A percentile compares a stretch with the other conserved stretches of the same genome.
These are phyloP conservation scores for Phytophthora hybrid DNA, from an alignment of 352 stramenopile genomes.

Conservation along the genomic window DNA sequence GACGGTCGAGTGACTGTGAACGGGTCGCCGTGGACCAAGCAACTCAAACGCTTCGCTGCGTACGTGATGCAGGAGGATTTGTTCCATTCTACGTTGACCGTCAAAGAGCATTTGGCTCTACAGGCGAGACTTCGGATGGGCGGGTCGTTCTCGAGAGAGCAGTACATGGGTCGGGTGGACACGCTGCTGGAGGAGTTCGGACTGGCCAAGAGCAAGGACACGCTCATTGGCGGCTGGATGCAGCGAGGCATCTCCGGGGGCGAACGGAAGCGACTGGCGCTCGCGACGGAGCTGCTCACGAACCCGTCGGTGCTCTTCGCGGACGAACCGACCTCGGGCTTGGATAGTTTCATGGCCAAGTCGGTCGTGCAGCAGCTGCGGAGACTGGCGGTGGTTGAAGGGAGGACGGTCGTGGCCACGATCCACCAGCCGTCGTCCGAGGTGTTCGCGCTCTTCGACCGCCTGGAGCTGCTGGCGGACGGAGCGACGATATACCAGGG, in stretches of 20 bases:
- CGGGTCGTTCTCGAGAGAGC: slow-evolving; percentile 20
- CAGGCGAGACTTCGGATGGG: slow-evolving; percentile 82
- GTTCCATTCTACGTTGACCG: slow-evolving; percentile 86
- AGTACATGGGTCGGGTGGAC: slow-evolving; percentile 53
- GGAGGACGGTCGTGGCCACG: slow-evolving; percentile 84
- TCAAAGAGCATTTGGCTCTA: slow-evolving; percentile 86
- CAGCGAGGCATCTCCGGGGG: slow-evolving; percentile 75
- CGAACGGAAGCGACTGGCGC: slow-evolving; percentile 80
- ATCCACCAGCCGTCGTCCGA: slow-evolving; percentile 87
- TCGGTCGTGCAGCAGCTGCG: slow-evolving; percentile 56
- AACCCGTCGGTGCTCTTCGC: slow-evolving; percentile 82
- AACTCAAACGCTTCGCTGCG: slow-evolving; percentile 36
- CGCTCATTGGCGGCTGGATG: slow-evolving; percentile 58
- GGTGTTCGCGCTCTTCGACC: slow-evolving; percentile 56
- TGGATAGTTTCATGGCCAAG: slow-evolving; percentile 68
- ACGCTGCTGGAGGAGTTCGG: slow-evolving; percentile 60
- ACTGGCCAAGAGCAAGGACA: slow-evolving; percentile 56
- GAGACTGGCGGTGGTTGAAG: slow-evolving; percentile 68
- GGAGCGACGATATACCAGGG: slow-evolving; percentile 54
- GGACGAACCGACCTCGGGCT: slow-evolving; percentile 79
- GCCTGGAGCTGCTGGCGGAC: slow-evolving; percentile 53
- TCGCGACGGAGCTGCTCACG: slow-evolving; percentile 81
- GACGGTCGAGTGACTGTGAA: slow-evolving; percentile 68
- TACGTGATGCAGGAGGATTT: slow-evolving; percentile 93
- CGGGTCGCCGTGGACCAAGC: slow-evolving; percentile 55